A percentile compares a stretch with the other conserved stretches of the same genome.
These are phyloP conservation scores for Pisolithus sp. DNA, from an alignment of 768 basidiomycete genomes.

Conservation along the genomic window DNA sequence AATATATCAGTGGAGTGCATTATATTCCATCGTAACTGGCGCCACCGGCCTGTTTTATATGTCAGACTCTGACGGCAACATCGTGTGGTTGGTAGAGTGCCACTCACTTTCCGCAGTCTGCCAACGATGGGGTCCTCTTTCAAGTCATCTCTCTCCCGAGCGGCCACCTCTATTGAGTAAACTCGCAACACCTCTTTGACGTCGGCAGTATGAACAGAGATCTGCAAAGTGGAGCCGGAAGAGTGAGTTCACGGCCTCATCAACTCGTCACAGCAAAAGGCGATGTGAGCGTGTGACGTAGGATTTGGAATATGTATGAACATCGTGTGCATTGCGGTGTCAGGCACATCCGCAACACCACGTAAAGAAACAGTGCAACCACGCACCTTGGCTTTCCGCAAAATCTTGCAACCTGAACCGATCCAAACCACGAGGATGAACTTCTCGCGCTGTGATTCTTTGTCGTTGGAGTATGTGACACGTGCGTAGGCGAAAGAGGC, in stretches of 20 bases:
- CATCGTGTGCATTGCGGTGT: conserved; percentile 7
- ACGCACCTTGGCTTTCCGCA: conserved; percentile 86
- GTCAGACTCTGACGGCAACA: conserved; percentile 12
- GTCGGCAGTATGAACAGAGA: conserved; percentile 86
- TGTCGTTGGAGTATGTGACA: conserved; percentile 80
- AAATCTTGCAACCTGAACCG: conserved; percentile 75
- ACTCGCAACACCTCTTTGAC: conserved; percentile 75
- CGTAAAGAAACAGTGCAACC: conserved; percentile 11
- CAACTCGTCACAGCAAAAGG: conserved; percentile 18
- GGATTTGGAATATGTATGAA: conserved; percentile 1
- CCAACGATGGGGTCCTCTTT: conserved; percentile 82
- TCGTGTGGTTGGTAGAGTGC: conserved; percentile 1
- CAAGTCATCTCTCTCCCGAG: conserved; percentile 76
- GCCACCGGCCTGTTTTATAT: conserved; percentile 61
- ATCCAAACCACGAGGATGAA: conserved; percentile 84
- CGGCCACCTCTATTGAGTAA: conserved; percentile 86
- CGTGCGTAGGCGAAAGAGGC: conserved; percentile 84
- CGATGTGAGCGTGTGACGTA: conserved; percentile 15
- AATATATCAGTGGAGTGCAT: conserved; percentile 17
- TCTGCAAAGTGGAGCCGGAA: conserved; percentile 39
- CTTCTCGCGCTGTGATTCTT: conserved; percentile 83
- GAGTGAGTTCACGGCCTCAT: conserved; percentile 24
- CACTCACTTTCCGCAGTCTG: conserved; percentile 72
- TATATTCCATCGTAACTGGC: conserved; percentile 85
- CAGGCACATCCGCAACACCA: conserved; percentile 11